These are phyloP conservation scores for Pseudomicrostroma phylloplanum DNA, from an alignment of 1,284 basidiomycete genomes.

Conservation along the genomic window DNA sequence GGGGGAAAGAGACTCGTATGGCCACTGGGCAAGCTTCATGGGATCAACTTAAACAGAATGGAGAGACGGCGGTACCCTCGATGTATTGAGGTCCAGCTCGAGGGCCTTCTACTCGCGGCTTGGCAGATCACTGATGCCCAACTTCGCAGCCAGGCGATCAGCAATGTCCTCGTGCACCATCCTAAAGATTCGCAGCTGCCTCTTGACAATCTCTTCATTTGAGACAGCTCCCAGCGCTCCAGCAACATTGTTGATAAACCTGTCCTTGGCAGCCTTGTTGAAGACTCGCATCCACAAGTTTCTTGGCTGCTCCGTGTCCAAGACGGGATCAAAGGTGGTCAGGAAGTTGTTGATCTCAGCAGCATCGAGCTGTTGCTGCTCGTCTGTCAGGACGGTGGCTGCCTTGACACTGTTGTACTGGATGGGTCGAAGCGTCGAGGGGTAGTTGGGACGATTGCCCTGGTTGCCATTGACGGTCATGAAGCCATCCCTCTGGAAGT, in stretches of 20 bases:
- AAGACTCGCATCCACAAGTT: constrained; percentile 73
- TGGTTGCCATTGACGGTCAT: constrained; percentile 59
- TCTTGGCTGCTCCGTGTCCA: constrained; percentile 83
- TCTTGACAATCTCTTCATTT: constrained; percentile 20
- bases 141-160: too few species aligned
- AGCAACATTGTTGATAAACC: constrained; percentile 31
- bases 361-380: constrained; percentile 9
- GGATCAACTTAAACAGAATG: too few species aligned
- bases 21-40: too few species aligned
- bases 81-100: too few species aligned
- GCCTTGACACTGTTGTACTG: constrained; percentile 12
- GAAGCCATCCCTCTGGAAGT: constrained; percentile 65
- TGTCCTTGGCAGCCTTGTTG: constrained; percentile 55
- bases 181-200: constrained; percentile 25
- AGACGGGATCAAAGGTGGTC: constrained; percentile 58
- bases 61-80: too few species aligned
- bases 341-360: constrained; percentile 56
- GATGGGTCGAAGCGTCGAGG: constrained; percentile 59
- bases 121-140: too few species aligned
- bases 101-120: too few species aligned
- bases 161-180: constrained; percentile 15
- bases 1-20: too few species aligned
- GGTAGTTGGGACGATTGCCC: constrained; percentile 77
- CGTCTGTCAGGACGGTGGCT: constrained; percentile 5
- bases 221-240: constrained; percentile 26